Evolutionary conservation across 495 filamentous ascomycete species (phyloP), one percentile per base, ranked within the genome.

Genomic region (Parachaetomium inaequale): DNA sequence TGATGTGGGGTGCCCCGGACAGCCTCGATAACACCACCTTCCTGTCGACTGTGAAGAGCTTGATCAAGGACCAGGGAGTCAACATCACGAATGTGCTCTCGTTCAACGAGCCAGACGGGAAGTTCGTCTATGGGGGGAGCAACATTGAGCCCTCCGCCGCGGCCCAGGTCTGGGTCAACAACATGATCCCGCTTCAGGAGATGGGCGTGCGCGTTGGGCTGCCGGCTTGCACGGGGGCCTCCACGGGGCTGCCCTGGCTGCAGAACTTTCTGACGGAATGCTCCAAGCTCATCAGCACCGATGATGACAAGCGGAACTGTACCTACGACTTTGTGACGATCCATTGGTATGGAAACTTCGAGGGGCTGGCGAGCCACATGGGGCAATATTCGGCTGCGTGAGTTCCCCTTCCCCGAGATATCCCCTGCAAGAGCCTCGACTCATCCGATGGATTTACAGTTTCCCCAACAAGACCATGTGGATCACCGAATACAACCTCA

Each of bases 321-420:
- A 84, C 79, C 0, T 81, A 81, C 32, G 89, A 91, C 70, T 91
- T 93, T 70, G 79, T 92, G 10, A 81, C 87, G 0, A 68, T 92
- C 31, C 89, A 93, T 66, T 92, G 86, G 85, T 93, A 93, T 65
- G 88, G 87, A 15, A 79, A 86, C 61, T 92, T 91, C 62, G 84
- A 86, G 60, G 89, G 88, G 0, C 65, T 93, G 55, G 87, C 87
- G 8, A 86, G 82, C 62, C 87, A 90, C 67, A 72, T 93, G 58
- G 88, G 87, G 0, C 74, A 85, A 58, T 82, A 87, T 10, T 71
- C 75, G 62, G 82, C 73, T 11, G 74, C 80, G 75, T 82, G 63
- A 23, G 74, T 56, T 64, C n/a, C 11, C 11, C 34, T 1, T 31
- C 51, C 23, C 32, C n/a, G n/a, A 10, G 11, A 26, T 38, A 17